A percentile compares a stretch with the other conserved stretches of the same genome.
phyloP scores from a whole-genome alignment of 2,329 filamentous ascomycete genomes.

The Diaporthe citri region DNA sequence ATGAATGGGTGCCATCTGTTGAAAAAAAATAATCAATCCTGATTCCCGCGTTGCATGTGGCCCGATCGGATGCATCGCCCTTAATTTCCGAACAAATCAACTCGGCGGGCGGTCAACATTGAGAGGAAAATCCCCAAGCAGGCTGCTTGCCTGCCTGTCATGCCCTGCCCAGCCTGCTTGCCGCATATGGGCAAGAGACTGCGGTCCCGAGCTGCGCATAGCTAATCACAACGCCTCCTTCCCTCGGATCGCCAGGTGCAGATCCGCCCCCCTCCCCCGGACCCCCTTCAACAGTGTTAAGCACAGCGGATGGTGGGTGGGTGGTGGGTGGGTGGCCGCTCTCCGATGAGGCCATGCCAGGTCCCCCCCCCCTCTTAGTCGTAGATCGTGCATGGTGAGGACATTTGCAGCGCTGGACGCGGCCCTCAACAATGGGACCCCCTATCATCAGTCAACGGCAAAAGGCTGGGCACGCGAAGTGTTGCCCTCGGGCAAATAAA shows the following conservation, averaged over 20 bases:
- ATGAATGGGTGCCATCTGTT: not conserved
- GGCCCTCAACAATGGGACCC: not conserved
- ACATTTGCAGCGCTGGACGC: not conserved
- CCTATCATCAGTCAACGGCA: not conserved
- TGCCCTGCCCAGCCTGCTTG: not conserved
- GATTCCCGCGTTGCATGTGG: conserved; percentile 20
- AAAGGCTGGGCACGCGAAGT: conserved; percentile 23
- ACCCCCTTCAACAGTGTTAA: not conserved
- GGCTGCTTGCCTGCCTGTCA: not conserved
- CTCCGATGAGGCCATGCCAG: not conserved
- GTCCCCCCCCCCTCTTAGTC: not conserved
- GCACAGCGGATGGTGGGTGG: not conserved
- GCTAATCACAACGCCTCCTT: conserved; percentile 1
- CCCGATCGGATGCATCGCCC: conserved; percentile 11
- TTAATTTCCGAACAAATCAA: conserved; percentile 30
- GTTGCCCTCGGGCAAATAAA: conserved; percentile 3
- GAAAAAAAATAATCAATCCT: not conserved
- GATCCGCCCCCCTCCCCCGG: not conserved
- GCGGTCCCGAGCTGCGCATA: not conserved
- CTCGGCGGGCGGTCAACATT: not conserved
- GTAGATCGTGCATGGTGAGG: not conserved
- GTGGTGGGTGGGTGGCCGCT: not conserved
- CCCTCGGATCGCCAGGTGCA: not conserved
- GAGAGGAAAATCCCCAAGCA: not conserved
- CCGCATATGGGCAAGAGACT: conserved; percentile 18